Evolutionary conservation across 208 protist species (phyloP).

Genomic region (Leishmania mexicana): DNA sequence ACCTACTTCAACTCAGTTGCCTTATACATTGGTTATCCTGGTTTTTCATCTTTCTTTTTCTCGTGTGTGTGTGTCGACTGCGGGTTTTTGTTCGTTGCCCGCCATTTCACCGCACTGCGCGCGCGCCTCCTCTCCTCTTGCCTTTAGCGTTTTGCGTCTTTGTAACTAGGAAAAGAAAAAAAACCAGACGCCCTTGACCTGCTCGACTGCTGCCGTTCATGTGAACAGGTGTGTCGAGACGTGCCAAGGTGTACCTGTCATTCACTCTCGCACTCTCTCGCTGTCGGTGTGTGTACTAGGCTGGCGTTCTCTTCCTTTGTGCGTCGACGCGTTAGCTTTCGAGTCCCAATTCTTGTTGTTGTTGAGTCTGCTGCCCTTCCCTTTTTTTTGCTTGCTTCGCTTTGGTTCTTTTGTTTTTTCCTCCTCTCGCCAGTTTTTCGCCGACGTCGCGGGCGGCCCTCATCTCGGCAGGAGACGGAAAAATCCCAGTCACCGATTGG

Average conservation of each 20-base stretch:
- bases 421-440: background rate
- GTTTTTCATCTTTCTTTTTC: background rate
- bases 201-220: background rate
- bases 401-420: background rate
- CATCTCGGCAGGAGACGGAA: background rate
- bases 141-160: background rate
- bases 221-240: background rate
- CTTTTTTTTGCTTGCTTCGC: slow-evolving; percentile 6
- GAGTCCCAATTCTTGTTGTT: background rate
- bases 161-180: background rate
- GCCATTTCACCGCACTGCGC: background rate
- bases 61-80: background rate
- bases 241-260: background rate
- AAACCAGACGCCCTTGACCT: background rate
- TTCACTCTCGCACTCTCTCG: background rate
- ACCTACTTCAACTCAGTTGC: background rate
- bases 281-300: background rate
- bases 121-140: background rate
- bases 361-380: slow-evolving; percentile 7
- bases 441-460: background rate
- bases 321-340: too few species aligned
- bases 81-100: slow-evolving; percentile 13
- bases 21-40: background rate
- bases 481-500: background rate
- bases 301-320: background rate